A percentile compares a stretch with the other conserved stretches of the same genome.
phyloP scores from a whole-genome alignment of 805 yeast genomes.

The Tetrapisispora taiwanensis region DNA sequence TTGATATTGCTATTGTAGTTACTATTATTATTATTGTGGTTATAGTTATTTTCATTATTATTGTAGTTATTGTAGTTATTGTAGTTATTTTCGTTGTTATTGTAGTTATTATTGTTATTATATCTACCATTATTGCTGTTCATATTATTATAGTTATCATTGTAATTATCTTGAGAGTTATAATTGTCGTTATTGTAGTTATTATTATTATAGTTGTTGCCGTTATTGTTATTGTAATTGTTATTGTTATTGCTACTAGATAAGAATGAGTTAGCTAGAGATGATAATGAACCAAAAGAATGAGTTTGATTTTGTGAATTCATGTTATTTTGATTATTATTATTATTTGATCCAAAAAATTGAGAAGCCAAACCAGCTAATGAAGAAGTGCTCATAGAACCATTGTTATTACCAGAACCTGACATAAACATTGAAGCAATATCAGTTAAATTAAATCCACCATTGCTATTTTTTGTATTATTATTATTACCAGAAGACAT shows the following conservation, averaged over 20 bases:
- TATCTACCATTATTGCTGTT: not conserved
- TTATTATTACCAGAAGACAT: conserved; percentile 9
- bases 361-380: conserved; percentile 21
- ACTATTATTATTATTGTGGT: not conserved
- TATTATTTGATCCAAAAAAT: conserved; percentile 12
- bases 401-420: conserved; percentile 3
- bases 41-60: not conserved
- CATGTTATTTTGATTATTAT: not conserved
- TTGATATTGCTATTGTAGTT: not conserved
- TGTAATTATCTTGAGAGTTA: conserved; percentile 3
- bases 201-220: conserved; percentile 1
- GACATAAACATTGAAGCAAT: conserved; percentile 16
- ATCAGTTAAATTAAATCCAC: conserved; percentile 16
- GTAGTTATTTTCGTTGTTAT: not conserved
- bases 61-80: not conserved
- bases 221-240: not conserved
- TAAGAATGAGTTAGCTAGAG: conserved; percentile 15
- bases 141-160: not conserved
- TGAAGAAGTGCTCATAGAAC: conserved; percentile 13
- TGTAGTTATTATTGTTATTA: not conserved
- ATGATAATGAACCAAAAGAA: conserved; percentile 13
- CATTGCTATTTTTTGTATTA: conserved; percentile 6
- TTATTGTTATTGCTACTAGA: not conserved
- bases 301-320: conserved; percentile 3
- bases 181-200: not conserved